Conservation (phyloP, 2,329 filamentous ascomycete species). For the Diaporthe citrichinensis region DNA sequence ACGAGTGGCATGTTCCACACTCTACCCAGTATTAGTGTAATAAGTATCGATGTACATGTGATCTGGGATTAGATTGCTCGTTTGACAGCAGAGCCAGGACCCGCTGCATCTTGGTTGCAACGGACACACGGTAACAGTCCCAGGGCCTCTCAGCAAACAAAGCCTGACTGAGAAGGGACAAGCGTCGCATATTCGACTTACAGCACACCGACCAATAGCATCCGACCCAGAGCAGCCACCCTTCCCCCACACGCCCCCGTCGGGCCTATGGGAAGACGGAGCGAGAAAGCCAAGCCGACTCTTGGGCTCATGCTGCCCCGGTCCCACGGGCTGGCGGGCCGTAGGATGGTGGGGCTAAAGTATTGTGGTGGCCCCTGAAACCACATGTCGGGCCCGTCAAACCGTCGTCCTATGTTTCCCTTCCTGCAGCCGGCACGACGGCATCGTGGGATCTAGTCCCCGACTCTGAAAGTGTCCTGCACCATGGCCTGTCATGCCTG, state of each 20-base stretch:
- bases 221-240: background rate
- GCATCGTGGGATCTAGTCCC: constrained; percentile 14
- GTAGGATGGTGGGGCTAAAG: constrained; percentile 39
- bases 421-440: constrained; percentile 11
- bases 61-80: constrained; percentile 25
- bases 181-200: background rate
- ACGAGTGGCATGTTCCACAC: background rate
- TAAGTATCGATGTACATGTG: constrained; percentile 20
- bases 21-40: background rate
- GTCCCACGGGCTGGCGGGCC: constrained; percentile 40
- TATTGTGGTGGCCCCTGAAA: constrained; percentile 36
- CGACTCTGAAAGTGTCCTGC: background rate
- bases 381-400: constrained; percentile 35
- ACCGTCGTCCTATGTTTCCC: constrained; percentile 26
- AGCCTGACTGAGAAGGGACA: background rate
- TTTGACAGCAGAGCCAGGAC: constrained; percentile 10
- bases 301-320: constrained; percentile 12
- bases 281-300: constrained; percentile 13
- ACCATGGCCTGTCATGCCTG: background rate
- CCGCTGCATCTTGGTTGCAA: constrained; percentile 15
- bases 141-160: background rate
- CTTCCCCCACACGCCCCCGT: background rate
- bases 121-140: background rate
- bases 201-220: background rate
- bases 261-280: constrained; percentile 27